A percentile compares a stretch with the other conserved stretches of the same genome.
Evolutionary conservation across 1,284 basidiomycete genomes (phyloP).

Genomic region (Malassezia pachydermatis): DNA sequence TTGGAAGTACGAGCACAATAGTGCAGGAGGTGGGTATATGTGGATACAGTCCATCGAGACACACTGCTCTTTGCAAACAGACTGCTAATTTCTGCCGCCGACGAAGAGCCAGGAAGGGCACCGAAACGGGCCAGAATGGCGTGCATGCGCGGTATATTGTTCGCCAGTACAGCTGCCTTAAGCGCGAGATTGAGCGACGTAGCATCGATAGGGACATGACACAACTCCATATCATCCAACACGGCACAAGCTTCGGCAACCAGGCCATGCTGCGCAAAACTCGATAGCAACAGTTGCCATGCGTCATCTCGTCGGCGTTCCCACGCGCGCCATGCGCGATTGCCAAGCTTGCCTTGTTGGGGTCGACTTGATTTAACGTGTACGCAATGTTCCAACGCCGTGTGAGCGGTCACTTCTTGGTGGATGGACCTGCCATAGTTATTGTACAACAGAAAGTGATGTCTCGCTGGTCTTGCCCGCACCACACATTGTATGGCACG

Average conservation of each 20-base stretch:
- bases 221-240: slow-evolving; percentile 25
- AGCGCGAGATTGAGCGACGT: slow-evolving; percentile 25
- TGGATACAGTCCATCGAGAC: slow-evolving; percentile 23
- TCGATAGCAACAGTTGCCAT: not conserved
- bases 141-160: slow-evolving; percentile 11
- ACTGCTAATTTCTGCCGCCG: no score
- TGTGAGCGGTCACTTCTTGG: no score
- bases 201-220: slow-evolving; percentile 17
- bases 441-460: no score
- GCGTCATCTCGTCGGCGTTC: not conserved
- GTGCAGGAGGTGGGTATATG: slow-evolving; percentile 24
- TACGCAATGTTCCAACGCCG: no score
- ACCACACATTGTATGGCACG: no score
- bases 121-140: slow-evolving; percentile 14
- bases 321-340: not conserved
- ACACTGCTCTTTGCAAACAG: not conserved
- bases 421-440: no score
- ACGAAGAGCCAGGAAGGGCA: not conserved
- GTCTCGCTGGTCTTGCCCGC: no score
- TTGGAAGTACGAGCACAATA: slow-evolving; percentile 23
- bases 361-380: no score
- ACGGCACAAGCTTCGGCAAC: slow-evolving; percentile 20
- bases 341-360: no score
- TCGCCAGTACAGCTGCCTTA: slow-evolving; percentile 22
- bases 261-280: slow-evolving; percentile 20